Base-by-base conservation (phyloP, 2,329 filamentous ascomycete species). In the Diaporthe vaccinii region DNA sequence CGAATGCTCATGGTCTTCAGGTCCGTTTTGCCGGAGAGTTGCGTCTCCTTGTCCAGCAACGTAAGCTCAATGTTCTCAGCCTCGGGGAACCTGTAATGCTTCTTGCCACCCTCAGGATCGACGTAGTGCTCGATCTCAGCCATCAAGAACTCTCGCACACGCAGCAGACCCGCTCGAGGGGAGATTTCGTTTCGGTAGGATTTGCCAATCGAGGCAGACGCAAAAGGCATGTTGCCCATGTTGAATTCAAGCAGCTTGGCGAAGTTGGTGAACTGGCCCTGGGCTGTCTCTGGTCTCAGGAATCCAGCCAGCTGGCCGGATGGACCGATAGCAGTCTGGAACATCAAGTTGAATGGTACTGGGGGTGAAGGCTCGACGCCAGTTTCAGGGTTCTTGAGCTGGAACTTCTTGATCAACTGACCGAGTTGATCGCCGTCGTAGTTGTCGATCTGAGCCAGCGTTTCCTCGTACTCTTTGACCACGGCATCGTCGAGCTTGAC, bases 121-220 rank as follows among this genome's bases (percentile, higher is more conserved):
- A 99, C 97, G 82, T 95, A 99, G 85, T 99, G 97, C 87, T 99
- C 97, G 80, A 99, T 98, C 86, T 99, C 97, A 34, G 96, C 97
- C 97, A 99, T 98, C 80, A 98, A 86, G 87, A 99, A 98, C 84
- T 99, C 97, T 80, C 97, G 94, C 58, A 99, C 97, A 80, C 97
- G 94, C 75, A 99, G 87, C 55, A 99, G 92, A 85, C 97, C 97
- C 78, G 95, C 91, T 74, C 97, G 92, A 14, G 97, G 97, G 0
- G 97, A 98, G 80, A 99, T 98, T 83, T 99, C 97, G 84, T 99
- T 99, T 81, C 97, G 92, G 90, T 98, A 98, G 2, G 96, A 98
- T 86, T 98, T 98, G 85, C 97, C 97, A 83, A 99, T 97, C 53
- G 95, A 98, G 62, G 97, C 97, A 68, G 96, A 98, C 20, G 97